phyloP scores from a whole-genome alignment of 2,329 filamentous ascomycete species.

The Ceratocystis destructans region DNA sequence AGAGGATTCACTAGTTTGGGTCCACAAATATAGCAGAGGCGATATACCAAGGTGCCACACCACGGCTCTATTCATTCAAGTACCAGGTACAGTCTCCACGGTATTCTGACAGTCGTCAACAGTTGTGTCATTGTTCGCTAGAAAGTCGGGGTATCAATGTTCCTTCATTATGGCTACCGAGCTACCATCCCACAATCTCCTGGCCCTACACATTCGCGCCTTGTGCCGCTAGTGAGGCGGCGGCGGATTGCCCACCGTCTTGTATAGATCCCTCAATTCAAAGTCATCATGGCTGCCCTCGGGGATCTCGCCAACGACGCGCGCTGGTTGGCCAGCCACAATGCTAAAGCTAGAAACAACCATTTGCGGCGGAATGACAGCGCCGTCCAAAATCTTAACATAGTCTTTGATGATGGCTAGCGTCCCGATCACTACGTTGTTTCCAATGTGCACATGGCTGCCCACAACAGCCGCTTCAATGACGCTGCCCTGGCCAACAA shows the following conservation, averaged over 20 bases:
- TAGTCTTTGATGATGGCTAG: slow-evolving; percentile 92
- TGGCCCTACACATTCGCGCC: not conserved
- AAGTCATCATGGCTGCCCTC: slow-evolving; percentile 55
- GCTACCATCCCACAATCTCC: not conserved
- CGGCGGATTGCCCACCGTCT: slow-evolving; percentile 46
- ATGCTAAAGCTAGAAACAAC: slow-evolving; percentile 86
- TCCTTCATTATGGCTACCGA: not conserved
- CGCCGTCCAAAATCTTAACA: slow-evolving; percentile 71
- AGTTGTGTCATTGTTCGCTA: not conserved
- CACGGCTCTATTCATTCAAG: no score
- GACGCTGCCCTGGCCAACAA: slow-evolving; percentile 60
- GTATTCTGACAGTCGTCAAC: not conserved
- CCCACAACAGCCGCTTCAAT: slow-evolving; percentile 75
- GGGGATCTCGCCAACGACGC: slow-evolving; percentile 67
- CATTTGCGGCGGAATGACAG: slow-evolving; percentile 74
- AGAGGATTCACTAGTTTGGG: not conserved
- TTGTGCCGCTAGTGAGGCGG: slow-evolving; percentile 21
- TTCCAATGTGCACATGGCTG: slow-evolving; percentile 74
- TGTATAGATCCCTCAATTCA: slow-evolving; percentile 51
- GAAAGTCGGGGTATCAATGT: slow-evolving; percentile 4
- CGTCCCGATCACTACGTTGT: slow-evolving; percentile 62
- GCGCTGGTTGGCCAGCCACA: slow-evolving; percentile 69
- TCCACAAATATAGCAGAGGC: not conserved
- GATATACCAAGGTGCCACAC: not conserved
- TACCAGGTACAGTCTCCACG: not conserved